A percentile compares a stretch with the other conserved stretches of the same genome.
Conservation (phyloP, 169 alveolate species). For the Haemoproteus tartakovskyi region DNA sequence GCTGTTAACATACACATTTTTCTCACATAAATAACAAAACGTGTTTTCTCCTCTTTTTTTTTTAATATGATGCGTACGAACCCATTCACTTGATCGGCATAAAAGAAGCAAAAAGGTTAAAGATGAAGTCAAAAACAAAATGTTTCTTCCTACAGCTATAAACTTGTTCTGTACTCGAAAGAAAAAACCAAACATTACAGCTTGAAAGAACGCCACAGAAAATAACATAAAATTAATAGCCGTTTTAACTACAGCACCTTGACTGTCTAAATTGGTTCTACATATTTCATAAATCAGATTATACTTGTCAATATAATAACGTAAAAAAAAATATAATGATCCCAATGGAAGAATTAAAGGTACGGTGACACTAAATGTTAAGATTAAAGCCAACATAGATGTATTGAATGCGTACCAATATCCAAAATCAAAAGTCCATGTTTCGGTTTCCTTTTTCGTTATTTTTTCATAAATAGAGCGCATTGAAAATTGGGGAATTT, state of each 20-base stretch:
- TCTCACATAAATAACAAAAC: constrained; percentile 56
- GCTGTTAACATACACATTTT: constrained; percentile 46
- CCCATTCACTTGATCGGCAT: constrained; percentile 62
- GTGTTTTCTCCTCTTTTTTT: constrained; percentile 53
- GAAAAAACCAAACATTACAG: constrained; percentile 58
- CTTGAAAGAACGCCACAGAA: constrained; percentile 74
- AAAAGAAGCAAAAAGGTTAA: constrained; percentile 23
- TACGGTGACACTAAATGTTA: constrained; percentile 70
- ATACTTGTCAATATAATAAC: constrained; percentile 78
- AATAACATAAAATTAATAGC: constrained; percentile 78
- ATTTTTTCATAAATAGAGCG: constrained; percentile 29
- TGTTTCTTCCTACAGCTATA: constrained; percentile 44
- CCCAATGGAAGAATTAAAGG: constrained; percentile 76
- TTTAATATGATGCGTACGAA: constrained; percentile 57
- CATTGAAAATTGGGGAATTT: constrained; percentile 60
- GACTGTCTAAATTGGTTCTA: constrained; percentile 75
- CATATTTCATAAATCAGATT: constrained; percentile 72
- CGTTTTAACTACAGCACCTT: constrained; percentile 73
- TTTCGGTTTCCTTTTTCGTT: constrained; percentile 40
- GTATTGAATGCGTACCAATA: constrained; percentile 81
- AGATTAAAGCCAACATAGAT: constrained; percentile 73
- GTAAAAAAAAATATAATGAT: constrained; percentile 71
- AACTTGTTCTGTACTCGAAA: constrained; percentile 44
- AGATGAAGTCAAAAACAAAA: constrained; percentile 52
- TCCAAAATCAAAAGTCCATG: constrained; percentile 77